These are phyloP conservation scores for Ceriops decandra DNA, from an alignment of 345 rosid species.

Conservation along the genomic window DNA sequence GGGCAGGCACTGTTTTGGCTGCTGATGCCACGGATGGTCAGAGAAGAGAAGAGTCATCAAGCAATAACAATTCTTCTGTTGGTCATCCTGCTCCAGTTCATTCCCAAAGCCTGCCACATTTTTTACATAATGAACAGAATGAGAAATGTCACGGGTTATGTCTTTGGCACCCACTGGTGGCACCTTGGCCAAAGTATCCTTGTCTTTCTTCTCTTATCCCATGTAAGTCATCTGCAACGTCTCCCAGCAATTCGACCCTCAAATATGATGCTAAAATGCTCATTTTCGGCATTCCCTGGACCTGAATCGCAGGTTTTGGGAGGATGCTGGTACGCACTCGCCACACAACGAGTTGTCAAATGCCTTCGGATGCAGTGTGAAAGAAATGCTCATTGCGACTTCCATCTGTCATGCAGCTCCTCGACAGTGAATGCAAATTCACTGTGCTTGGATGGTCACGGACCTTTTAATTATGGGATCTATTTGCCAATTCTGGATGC, in stretches of 20 bases:
- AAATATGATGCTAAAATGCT: neutral
- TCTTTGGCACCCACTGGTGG: conserved; percentile 64
- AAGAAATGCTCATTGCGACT: conserved; percentile 27
- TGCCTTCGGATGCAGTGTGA: conserved; percentile 46
- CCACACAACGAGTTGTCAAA: conserved; percentile 38
- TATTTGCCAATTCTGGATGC: conserved; percentile 51
- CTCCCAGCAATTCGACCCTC: neutral
- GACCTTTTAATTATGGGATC: conserved; percentile 50
- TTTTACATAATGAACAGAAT: conserved; percentile 45
- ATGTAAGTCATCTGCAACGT: conserved; percentile 29
- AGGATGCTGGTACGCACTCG: conserved; percentile 66
- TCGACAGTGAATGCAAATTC: conserved; percentile 24
- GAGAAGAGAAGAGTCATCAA: conserved; percentile 35
- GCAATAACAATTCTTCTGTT: conserved; percentile 29
- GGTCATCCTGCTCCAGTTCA: conserved; percentile 43
- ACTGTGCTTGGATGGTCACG: conserved; percentile 41
- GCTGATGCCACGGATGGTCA: conserved; percentile 35
- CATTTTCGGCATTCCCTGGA: too few species aligned
- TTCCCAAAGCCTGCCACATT: conserved; percentile 53
- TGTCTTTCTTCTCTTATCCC: conserved; percentile 55
- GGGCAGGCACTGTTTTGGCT: conserved; percentile 42
- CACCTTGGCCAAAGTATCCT: conserved; percentile 51
- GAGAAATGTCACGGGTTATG: conserved; percentile 55
- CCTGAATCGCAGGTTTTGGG: conserved; percentile 44
- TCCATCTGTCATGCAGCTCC: conserved; percentile 30